phyloP scores from a whole-genome alignment of 441 rosid genomes.

The Gossypium lobatum region DNA sequence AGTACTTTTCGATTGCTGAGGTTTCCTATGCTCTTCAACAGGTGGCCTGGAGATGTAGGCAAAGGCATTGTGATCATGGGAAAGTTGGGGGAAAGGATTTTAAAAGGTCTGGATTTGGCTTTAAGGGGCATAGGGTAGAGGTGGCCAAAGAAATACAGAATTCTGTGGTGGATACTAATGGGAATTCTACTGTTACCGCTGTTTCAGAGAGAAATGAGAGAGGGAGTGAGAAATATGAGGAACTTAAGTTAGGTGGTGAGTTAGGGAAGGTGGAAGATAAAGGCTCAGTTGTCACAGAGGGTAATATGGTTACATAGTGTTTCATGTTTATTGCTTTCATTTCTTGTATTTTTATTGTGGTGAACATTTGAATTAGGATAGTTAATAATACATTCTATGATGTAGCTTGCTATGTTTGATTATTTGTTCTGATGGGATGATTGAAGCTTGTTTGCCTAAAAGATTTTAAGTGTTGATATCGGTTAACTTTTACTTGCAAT shows the following conservation, averaged over 20 bases:
- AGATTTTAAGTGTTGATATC: not conserved
- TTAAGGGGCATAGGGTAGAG: conserved; percentile 41
- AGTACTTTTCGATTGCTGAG: conserved; percentile 58
- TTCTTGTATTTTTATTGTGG: not conserved
- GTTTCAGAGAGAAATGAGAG: conserved; percentile 18
- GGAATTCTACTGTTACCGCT: conserved; percentile 20
- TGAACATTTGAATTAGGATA: not conserved
- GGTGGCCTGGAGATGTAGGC: conserved; percentile 48
- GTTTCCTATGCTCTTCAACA: conserved; percentile 58
- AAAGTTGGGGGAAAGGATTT: conserved; percentile 46
- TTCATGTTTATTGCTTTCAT: not conserved
- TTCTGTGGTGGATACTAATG: conserved; percentile 31
- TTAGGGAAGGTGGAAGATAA: conserved; percentile 28
- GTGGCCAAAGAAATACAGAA: conserved; percentile 32
- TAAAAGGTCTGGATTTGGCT: conserved; percentile 49
- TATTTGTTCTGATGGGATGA: not conserved
- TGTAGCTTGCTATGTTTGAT: not conserved
- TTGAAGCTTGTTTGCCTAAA: not conserved
- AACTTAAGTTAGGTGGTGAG: conserved; percentile 28
- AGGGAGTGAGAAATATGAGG: conserved; percentile 29
- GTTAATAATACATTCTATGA: not conserved
- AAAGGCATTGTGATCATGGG: conserved; percentile 19
- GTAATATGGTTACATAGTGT: conserved; percentile 40
- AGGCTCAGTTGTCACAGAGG: conserved; percentile 23
- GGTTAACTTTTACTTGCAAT: not conserved